Percentiles rank a stretch among this genome's conserved stretches.
These are phyloP conservation scores for Leccinum longicurvipes DNA, from an alignment of 768 basidiomycete genomes.

Conservation along the genomic window DNA sequence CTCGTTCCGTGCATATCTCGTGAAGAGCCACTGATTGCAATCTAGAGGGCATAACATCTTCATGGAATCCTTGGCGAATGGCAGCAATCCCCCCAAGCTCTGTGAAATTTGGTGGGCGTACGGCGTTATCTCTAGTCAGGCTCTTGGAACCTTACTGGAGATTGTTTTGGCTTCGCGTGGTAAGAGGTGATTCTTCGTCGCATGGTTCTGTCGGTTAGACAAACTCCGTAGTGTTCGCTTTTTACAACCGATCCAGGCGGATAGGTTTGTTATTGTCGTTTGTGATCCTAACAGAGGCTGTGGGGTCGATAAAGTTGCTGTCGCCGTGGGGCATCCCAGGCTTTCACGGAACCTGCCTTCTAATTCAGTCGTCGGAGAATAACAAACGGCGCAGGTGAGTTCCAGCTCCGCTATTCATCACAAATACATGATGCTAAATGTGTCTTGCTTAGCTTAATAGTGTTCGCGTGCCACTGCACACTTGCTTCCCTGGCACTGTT, in stretches of 20 bases:
- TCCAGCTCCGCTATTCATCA: neutral
- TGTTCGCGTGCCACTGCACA: constrained; percentile 11
- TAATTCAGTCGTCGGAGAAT: neutral
- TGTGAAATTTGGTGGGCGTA: constrained; percentile 14
- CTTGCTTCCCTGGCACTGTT: constrained; percentile 12
- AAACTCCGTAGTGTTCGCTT: constrained; percentile 11
- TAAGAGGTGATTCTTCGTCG: neutral
- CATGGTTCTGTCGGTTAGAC: neutral
- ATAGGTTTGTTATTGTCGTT: constrained; percentile 5
- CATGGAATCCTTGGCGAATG: too few species aligned
- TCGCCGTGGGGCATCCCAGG: neutral
- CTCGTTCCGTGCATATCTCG: too few species aligned
- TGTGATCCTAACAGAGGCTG: constrained; percentile 5
- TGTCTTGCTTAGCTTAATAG: constrained; percentile 9
- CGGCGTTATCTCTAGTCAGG: neutral
- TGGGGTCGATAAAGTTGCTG: constrained; percentile 1
- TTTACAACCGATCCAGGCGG: constrained; percentile 18
- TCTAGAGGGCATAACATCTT: too few species aligned
- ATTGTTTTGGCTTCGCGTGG: constrained; percentile 15
- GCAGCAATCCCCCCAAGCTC: constrained; percentile 1
- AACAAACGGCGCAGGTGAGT: constrained; percentile 9
- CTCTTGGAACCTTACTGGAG: constrained; percentile 10
- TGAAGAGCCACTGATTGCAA: too few species aligned
- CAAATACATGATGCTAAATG: neutral
- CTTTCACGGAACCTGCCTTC: constrained; percentile 13